Evolutionary conservation across 202 grass and related monocot genomes (phyloP).

Genomic region (Digitaria exilis): DNA sequence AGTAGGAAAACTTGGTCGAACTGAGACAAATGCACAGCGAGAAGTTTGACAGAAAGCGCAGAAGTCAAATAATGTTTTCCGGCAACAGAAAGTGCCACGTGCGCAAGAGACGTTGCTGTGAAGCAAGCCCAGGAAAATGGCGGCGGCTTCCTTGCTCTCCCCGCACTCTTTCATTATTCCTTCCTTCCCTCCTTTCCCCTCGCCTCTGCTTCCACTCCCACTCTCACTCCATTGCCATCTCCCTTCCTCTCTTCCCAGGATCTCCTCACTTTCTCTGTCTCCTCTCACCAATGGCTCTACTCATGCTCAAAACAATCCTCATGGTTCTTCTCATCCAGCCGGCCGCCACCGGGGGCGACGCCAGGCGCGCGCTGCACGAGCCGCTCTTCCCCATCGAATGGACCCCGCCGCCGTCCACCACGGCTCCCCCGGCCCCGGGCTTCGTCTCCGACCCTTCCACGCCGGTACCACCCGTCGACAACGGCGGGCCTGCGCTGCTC

Average conservation of each 20-base stretch:
- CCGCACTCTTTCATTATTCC: constrained; percentile 30
- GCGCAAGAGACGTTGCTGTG: neutral
- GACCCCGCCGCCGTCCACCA: constrained; percentile 67
- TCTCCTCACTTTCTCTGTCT: neutral
- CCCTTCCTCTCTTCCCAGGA: neutral
- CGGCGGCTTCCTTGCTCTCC: constrained; percentile 39
- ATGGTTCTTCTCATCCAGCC: constrained; percentile 8
- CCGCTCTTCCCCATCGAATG: constrained; percentile 88
- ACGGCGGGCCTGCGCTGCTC: constrained; percentile 43
- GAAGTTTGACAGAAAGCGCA: too few relatives aligned
- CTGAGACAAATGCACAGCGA: too few relatives aligned
- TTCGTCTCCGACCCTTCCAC: constrained; percentile 57
- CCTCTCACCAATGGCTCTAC: constrained; percentile 23
- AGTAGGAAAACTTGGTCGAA: too few relatives aligned
- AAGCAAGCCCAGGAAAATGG: constrained; percentile 34
- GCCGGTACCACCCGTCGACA: constrained; percentile 41
- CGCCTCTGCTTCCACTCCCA: neutral
- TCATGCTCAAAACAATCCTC: neutral
- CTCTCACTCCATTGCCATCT: constrained; percentile 1
- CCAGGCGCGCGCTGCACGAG: constrained; percentile 73
- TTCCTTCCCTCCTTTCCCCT: neutral
- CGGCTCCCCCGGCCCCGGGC: constrained; percentile 39
- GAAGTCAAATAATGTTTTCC: too few relatives aligned
- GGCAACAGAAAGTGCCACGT: constrained; percentile 24
- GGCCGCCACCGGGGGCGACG: neutral